Evolutionary conservation across 148 eudicot species (phyloP), one percentile per base, ranked within the genome.

Genomic region (Rhododendron mucronatum): DNA sequence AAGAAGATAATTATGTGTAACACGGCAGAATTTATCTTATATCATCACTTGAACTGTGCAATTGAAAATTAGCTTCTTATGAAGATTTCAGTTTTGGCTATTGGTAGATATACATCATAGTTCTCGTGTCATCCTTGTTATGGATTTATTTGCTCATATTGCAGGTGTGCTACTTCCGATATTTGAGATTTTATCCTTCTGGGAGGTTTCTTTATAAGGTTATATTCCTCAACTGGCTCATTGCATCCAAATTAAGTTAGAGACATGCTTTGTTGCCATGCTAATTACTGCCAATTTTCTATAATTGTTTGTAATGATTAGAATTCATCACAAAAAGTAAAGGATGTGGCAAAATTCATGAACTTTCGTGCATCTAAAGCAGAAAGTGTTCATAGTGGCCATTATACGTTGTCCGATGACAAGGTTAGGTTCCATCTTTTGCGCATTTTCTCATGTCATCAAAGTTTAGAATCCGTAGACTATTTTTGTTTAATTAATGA

Each of bases 141-240:
- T 57, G 47, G 53, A 44, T 21, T 39, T 89, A 8, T 33, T 82
- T 48, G 14, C 44, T 80, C 73, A 11, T 80, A 35, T 73, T 90
- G 90, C 94, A 96, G 99, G 99, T 96, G 39, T 96, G 99, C 88
- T 96, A 96, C 90, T 96, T 86, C 90, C 93, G 99, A 39, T 96
- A 96, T 90, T 87, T 95, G 91, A 92, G 96, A 89, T 93, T 96
- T 89, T 95, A 90, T 90, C 92, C 98, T 82, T 95, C 99, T 84
- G 99, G 99, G 83, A 95, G 93, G 88, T 96, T 96, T 83, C 89
- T 96, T 71, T 95, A 95, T 88, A 95, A 96, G 99, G 98, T 96
- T 87, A 78, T 81, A 35, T 69, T 80, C 23, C 63, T 84, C 4
- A 18, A 48, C 65, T 81, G 33, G 47, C 45, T 82, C 69, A 82